These are phyloP conservation scores for Fusarium lyarnte DNA, from an alignment of 2,329 filamentous ascomycete genomes.

Conservation along the genomic window DNA sequence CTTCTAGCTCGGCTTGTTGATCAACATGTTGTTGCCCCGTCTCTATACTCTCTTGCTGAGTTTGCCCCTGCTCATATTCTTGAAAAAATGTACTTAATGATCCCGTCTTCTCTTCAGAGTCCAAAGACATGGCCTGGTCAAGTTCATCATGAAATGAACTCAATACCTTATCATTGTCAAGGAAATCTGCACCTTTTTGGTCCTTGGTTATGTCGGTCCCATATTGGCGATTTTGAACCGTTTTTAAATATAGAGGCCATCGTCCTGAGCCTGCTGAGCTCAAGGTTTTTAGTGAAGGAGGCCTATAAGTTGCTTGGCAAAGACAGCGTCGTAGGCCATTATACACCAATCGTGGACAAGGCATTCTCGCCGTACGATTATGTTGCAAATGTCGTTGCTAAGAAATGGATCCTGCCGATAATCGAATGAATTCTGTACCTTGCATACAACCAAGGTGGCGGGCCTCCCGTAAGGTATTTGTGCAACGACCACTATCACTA, in stretches of 20 bases:
- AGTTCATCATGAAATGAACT: neutral
- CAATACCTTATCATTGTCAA: neutral
- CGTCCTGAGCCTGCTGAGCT: constrained; percentile 16
- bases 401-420: neutral
- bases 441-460: neutral
- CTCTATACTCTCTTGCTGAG: neutral
- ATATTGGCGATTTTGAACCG: constrained; percentile 29
- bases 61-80: neutral
- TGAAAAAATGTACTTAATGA: constrained; percentile 4
- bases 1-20: neutral
- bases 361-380: constrained; percentile 38
- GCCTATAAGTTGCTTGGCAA: constrained; percentile 63
- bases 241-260: constrained; percentile 5
- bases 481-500: constrained; percentile 1
- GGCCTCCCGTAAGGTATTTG: constrained; percentile 10
- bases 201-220: constrained; percentile 12
- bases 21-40: neutral
- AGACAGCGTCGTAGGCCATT: constrained; percentile 73
- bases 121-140: neutral
- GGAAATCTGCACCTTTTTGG: neutral
- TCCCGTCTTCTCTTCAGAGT: neutral
- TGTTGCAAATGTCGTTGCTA: neutral
- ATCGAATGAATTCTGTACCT: constrained; percentile 5
- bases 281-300: constrained; percentile 48
- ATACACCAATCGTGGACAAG: constrained; percentile 48